Percentiles rank a stretch among this genome's conserved stretches.
Evolutionary conservation across 2,329 filamentous ascomycete species (phyloP).

Genomic region (Colletotrichum camelliae): DNA sequence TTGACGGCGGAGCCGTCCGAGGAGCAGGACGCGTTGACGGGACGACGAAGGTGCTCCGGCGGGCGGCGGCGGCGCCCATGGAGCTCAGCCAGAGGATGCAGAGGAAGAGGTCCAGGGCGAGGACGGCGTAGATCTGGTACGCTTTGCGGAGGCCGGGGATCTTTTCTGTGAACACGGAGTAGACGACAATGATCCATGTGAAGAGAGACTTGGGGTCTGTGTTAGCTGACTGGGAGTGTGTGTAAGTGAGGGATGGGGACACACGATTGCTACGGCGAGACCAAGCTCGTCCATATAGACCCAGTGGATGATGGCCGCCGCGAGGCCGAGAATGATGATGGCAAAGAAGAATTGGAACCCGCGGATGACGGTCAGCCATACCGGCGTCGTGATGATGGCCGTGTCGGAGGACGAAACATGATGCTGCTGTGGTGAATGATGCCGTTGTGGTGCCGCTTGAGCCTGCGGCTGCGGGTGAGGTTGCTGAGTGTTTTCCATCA

Average conservation of each 20-base stretch:
- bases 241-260: slow-evolving; percentile 19
- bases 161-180: slow-evolving; percentile 47
- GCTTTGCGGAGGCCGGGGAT: slow-evolving; percentile 33
- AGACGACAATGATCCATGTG: slow-evolving; percentile 50
- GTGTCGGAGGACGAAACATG: background rate
- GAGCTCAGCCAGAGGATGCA: slow-evolving; percentile 53
- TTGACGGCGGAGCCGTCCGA: slow-evolving; percentile 44
- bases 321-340: slow-evolving; percentile 47
- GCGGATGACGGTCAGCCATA: slow-evolving; percentile 48
- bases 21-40: slow-evolving; percentile 34
- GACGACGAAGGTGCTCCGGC: slow-evolving; percentile 40
- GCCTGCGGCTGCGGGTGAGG: background rate
- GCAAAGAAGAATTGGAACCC: slow-evolving; percentile 46
- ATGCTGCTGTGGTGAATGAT: background rate
- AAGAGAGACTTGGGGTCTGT: slow-evolving; percentile 40
- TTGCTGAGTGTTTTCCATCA: slow-evolving; percentile 2
- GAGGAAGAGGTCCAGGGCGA: slow-evolving; percentile 48
- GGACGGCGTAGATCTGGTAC: slow-evolving; percentile 51
- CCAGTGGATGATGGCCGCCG: slow-evolving; percentile 45
- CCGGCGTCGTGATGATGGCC: slow-evolving; percentile 43
- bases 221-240: background rate
- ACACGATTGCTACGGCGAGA: slow-evolving; percentile 46
- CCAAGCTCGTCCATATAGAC: slow-evolving; percentile 44
- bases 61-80: slow-evolving; percentile 44
- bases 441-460: background rate